Evolutionary conservation across 306 rosid species (phyloP).

Genomic region (Lupinus albus): DNA sequence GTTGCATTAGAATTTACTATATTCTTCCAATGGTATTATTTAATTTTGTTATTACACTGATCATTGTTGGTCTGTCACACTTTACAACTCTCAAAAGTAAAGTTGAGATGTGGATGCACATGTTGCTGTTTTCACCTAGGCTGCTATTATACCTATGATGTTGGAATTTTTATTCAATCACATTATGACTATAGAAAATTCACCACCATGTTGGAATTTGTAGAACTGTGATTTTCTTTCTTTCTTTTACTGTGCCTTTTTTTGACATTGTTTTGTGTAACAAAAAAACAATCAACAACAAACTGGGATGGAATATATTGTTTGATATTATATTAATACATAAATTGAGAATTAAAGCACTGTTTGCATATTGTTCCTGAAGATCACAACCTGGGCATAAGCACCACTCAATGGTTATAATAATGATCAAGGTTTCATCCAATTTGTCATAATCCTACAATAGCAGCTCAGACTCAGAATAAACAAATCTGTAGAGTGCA

Average conservation of each 20-base stretch:
- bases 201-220: not conserved
- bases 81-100: no score
- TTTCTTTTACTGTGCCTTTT: no score
- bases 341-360: conserved; percentile 19
- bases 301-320: conserved; percentile 29
- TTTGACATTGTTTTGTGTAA: not conserved
- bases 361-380: conserved; percentile 23
- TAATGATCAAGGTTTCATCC: conserved; percentile 23
- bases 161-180: not conserved
- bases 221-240: not conserved
- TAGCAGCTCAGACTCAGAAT: conserved; percentile 19
- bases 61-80: no score
- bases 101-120: not conserved
- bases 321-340: not conserved
- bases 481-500: conserved; percentile 33
- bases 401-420: conserved; percentile 34
- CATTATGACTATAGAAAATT: not conserved
- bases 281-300: not conserved
- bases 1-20: no score
- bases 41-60: no score
- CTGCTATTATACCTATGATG: not conserved
- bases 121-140: not conserved
- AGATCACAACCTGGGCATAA: conserved; percentile 29
- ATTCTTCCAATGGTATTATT: no score
- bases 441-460: conserved; percentile 35